Evolutionary conservation across 257 asterid species (phyloP), one percentile per base, ranked within the genome.

Genomic region (Gynochthodes officinalis): DNA sequence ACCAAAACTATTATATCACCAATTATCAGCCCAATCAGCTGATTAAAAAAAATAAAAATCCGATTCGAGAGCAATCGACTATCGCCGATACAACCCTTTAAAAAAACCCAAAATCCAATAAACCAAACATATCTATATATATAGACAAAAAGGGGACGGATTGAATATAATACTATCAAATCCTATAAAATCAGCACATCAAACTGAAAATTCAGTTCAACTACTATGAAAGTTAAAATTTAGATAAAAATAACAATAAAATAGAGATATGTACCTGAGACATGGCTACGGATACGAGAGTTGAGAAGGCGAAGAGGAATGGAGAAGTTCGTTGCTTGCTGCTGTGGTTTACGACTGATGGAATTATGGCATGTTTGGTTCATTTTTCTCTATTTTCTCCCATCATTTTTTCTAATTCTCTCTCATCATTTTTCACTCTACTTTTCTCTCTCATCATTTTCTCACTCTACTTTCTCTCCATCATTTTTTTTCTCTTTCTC

Each of bases 261-360:
- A 27, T 27, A n/a, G n/a, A n/a, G n/a, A n/a, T 5, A 39, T 23
- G 50, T 63, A 83, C 86, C 86, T 83, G 76, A 83, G 86, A 83
- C 86, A 83, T 83, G 70, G 74, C 76, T 77, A 25, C 39, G 46
- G 82, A 73, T 35, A 63, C 30, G n/a, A n/a, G n/a, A n/a, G n/a
- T 32, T 53, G 53, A 63, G 75, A 27, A 62, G 67, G 67, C 16
- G 71, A 48, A 62, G 25, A 43, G 40, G 37, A 7, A 28, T n/a
- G 28, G 9, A n/a, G 63, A 48, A 19, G 77, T 69, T 70, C 75
- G 59, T 75, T 69, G 76, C 67, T 78, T 66, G 82, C 54, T n/a
- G n/a, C n/a, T 32, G 52, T 27, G 35, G 27, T 27, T 30, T 15
- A 37, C 0, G 69, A 70, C n/a, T 42, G 52, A 69, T 53, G 64